These are phyloP conservation scores for Chlorella ohadii DNA, from an alignment of 139 green algal species.

Conservation along the genomic window DNA sequence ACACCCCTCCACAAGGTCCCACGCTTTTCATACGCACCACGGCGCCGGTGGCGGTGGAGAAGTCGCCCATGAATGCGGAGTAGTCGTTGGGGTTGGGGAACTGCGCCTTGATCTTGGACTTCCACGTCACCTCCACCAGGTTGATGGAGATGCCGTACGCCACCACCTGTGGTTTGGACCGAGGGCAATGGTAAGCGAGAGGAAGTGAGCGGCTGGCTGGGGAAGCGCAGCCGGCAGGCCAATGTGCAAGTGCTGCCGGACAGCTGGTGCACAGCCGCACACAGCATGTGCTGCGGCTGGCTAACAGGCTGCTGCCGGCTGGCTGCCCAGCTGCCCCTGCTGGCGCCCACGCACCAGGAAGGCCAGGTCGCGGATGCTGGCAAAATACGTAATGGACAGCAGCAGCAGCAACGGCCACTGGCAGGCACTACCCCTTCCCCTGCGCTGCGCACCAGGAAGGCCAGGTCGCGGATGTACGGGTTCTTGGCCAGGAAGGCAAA, in stretches of 20 bases:
- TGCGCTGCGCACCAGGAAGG: constrained; percentile 74
- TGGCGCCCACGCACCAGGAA: too few species aligned
- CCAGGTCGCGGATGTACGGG: constrained; percentile 97
- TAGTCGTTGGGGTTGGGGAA: constrained; percentile 98
- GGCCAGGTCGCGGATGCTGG: too few species aligned
- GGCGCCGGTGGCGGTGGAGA: constrained; percentile 70
- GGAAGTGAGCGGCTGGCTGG: neutral
- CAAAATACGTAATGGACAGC: too few species aligned
- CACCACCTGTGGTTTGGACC: constrained; percentile 74
- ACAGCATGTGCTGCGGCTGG: too few species aligned
- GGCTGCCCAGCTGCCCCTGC: too few species aligned
- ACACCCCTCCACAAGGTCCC: too few species aligned
- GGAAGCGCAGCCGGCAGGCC: neutral
- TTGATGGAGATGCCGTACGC: constrained; percentile 99
- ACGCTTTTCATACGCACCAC: too few species aligned
- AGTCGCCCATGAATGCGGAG: constrained; percentile 92
- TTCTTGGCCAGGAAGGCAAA: constrained; percentile 95
- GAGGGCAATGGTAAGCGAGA: too few species aligned
- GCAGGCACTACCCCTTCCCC: neutral
- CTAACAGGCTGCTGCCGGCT: too few species aligned
- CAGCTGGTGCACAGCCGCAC: too few species aligned
- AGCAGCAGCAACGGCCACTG: neutral
- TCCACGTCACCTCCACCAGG: constrained; percentile 99
- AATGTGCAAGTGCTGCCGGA: too few species aligned
- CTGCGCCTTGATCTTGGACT: constrained; percentile 99